Evolutionary conservation across 768 basidiomycete species (phyloP), one percentile per base, ranked within the genome.

Genomic region (Rhodosporidiobolus odoratus): DNA sequence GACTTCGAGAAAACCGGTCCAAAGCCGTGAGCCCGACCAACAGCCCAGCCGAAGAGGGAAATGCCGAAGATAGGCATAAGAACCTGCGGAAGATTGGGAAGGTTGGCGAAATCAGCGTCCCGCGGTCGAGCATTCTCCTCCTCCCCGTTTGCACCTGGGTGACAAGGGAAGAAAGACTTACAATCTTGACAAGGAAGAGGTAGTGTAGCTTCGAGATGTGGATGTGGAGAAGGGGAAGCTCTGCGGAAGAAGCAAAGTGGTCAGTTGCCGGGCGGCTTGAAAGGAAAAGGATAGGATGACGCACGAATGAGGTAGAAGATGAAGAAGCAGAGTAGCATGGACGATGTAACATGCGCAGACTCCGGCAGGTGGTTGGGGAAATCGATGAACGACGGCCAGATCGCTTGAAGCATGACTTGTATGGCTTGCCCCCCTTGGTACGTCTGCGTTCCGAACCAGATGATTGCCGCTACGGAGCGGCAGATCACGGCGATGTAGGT

Each of bases 351-450:
- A 53, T 73, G 69, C 25, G 75, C 72, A 10, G 66, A 69, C 16
- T 58, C 75, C 27, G 76, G 75, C 4, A 78, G 72, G 61, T 72
- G 67, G 66, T 78, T 78, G 13, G 76, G 73, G 64, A 76, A 75
- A 47, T 59, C 38, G n/a, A 30, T 58, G 63, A 59, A 59, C 21
- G 41, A 48, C 7, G 77, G 77, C 75, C 75, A 76, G 65, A 76
- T 75, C 0, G 74, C 74, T 2, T 19, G 34, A 2, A 76, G 60
- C 71, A 75, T 75, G 25, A 69, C 62, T 40, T 69, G 32, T 13
- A 74, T 48, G 12, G 62, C 65, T 17, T 64, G 66, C 3, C 76
- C 76, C 4, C 76, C 76, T 27, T 74, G 73, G 25, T 72, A 77
- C 34, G 64, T 73, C 32, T 75, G 66, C 2, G 67, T 68, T 0